Percentiles rank a stretch among this genome's conserved stretches.
These are phyloP conservation scores for Zymoseptoria crescenta DNA, from an alignment of 2,329 filamentous ascomycete species.

Conservation along the genomic window DNA sequence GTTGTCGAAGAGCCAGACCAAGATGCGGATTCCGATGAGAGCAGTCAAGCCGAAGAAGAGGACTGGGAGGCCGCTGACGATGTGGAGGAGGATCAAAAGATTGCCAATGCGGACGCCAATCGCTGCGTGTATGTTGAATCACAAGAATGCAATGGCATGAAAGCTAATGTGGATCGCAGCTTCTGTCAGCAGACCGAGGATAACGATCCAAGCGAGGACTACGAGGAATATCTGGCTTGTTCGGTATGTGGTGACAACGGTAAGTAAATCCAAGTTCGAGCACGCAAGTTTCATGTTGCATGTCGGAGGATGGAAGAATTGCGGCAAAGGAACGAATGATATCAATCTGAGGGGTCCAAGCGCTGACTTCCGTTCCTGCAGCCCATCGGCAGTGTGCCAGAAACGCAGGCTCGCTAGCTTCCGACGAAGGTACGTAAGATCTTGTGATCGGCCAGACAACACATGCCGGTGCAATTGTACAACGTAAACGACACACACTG, in stretches of 20 bases:
- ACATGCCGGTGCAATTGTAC: not conserved
- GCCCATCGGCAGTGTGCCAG: constrained; percentile 87
- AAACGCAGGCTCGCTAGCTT: constrained; percentile 55
- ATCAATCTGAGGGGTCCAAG: constrained; percentile 29
- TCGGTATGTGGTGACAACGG: constrained; percentile 72
- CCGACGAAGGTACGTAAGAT: constrained; percentile 53
- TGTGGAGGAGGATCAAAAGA: constrained; percentile 49
- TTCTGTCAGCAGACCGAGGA: constrained; percentile 81
- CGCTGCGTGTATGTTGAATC: constrained; percentile 54
- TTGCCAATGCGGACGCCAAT: constrained; percentile 45
- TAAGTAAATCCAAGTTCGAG: constrained; percentile 43
- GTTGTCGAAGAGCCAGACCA: constrained; percentile 33
- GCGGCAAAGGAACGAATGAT: constrained; percentile 21
- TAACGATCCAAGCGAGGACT: constrained; percentile 72
- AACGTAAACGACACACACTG: constrained; percentile 16
- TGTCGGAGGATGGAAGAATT: constrained; percentile 18
- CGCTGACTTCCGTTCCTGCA: constrained; percentile 47
- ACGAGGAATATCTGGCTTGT: constrained; percentile 71
- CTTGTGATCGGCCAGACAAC: constrained; percentile 7
- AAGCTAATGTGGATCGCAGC: constrained; percentile 39
- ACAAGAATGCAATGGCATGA: constrained; percentile 21
- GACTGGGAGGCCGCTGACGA: constrained; percentile 46
- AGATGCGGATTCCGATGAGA: constrained; percentile 31
- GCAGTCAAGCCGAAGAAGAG: constrained; percentile 46
- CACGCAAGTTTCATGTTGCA: constrained; percentile 9